Evolutionary conservation across 2,329 filamentous ascomycete genomes (phyloP), one percentile per base, ranked within the genome.

Genomic region (Trichoderma harzianum): DNA sequence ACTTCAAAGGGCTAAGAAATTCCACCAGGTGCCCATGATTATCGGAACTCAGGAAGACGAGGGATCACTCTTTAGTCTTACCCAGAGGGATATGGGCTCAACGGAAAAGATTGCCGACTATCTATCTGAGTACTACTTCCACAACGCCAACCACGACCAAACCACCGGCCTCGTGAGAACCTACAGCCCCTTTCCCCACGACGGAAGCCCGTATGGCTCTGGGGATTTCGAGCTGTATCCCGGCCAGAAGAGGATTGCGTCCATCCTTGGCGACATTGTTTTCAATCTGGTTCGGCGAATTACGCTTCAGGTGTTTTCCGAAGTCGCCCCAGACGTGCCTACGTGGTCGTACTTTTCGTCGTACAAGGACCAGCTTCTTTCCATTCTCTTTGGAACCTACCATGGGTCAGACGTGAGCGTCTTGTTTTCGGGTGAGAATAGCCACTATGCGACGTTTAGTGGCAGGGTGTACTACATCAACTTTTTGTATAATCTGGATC

Each of bases 11-110:
- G 76, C 78, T 0, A 88, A 90, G 8, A 84, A 85, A 5, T 86
- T 85, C 71, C 79, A 84, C 26, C 80, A 82, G 1, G 84, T 87
- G 2, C 85, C 85, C 36, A 83, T 84, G 81, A 86, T 87, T 74
- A 86, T 92, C 51, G 92, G 93, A 55, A 87, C 93, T 77, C 91
- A 94, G 79, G 92, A 95, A 83, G 93, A 95, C 77, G 92, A 95
- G 80, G 92, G 92, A 21, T 93, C 92, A 0, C 80, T 95, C 2
- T 94, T 95, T 77, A 84, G 89, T 7, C 84, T 95, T 43, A 90
- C 91, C 78, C 91, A 93, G 73, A 77, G 80, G 30, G 93, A 94
- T 78, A 82, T 95, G 68, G 91, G 88, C 11, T 91, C 86, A 1
- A 88, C 85, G 0, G 81, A 82, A 1, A 80, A 89, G 6, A 75